Evolutionary conservation across 345 rosid genomes (phyloP).

Genomic region (Atalantia buxifolia): DNA sequence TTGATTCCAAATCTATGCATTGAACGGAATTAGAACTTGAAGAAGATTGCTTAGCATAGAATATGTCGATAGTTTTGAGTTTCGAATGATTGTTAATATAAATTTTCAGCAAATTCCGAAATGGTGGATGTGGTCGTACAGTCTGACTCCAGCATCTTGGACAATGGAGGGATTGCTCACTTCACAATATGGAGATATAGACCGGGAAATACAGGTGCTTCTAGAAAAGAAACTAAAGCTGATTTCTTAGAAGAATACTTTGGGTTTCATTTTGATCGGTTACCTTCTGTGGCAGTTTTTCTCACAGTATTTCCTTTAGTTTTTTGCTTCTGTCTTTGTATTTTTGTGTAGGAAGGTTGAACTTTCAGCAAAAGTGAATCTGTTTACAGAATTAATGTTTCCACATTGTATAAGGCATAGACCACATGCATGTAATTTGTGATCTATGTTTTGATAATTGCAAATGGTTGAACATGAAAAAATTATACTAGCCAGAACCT

Average conservation of each 20-base stretch:
- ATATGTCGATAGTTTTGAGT: too few species aligned
- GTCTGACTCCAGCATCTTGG: conserved; percentile 32
- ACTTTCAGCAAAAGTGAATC: conserved; percentile 23
- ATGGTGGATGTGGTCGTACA: conserved; percentile 21
- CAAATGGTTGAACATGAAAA: too few species aligned
- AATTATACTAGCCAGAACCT: too few species aligned
- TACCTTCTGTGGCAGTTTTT: conserved; percentile 23
- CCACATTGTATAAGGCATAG: background rate
- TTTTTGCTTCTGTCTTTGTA: conserved; percentile 24
- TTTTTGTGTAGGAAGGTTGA: conserved; percentile 15
- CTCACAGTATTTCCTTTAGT: conserved; percentile 17
- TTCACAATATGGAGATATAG: conserved; percentile 23
- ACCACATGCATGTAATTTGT: too few species aligned
- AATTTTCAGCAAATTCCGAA: too few species aligned
- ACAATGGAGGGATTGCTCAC: conserved; percentile 25
- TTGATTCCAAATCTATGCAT: too few species aligned
- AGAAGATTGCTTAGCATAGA: too few species aligned
- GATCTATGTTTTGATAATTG: too few species aligned
- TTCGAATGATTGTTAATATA: too few species aligned
- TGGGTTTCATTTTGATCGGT: background rate
- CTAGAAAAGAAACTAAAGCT: conserved; percentile 3
- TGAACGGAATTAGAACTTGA: too few species aligned
- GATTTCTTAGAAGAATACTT: background rate
- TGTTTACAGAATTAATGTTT: background rate
- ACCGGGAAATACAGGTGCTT: background rate